Evolutionary conservation across 345 rosid genomes (phyloP).

Genomic region (Rhodamnia rubescens): DNA sequence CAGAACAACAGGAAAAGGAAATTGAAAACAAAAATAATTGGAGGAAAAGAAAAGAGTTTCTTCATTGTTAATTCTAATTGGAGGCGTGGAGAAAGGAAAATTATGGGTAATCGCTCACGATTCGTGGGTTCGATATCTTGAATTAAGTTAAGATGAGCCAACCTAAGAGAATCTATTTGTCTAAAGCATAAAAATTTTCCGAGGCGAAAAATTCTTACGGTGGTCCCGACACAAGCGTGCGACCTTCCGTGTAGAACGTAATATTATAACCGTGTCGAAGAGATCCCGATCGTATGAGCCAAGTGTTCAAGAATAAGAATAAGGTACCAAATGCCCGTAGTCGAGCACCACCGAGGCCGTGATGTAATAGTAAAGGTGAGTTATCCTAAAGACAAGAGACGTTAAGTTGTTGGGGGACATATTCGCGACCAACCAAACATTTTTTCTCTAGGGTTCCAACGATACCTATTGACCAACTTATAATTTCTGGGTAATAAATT

Average conservation of each 20-base stretch:
- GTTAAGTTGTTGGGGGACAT: not conserved
- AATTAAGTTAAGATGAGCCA: not conserved
- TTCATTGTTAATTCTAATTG: not conserved
- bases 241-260: fast-evolving
- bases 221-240: too few species aligned
- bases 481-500: not conserved
- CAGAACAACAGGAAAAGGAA: not conserved
- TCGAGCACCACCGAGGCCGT: not conserved
- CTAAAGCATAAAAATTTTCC: not conserved
- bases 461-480: not conserved
- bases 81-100: not conserved
- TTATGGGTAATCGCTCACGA: not conserved
- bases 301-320: not conserved
- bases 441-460: not conserved
- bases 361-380: not conserved
- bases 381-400: not conserved
- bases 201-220: too few species aligned
- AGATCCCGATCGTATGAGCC: fast-evolving
- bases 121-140: too few species aligned
- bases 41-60: not conserved
- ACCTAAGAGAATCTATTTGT: not conserved
- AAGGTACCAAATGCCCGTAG: not conserved
- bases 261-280: too few species aligned
- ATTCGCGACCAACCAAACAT: not conserved
- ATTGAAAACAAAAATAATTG: not conserved